A percentile compares a stretch with the other conserved stretches of the same genome.
phyloP scores from a whole-genome alignment of 179 eudicot species.

The Silene coronaria region DNA sequence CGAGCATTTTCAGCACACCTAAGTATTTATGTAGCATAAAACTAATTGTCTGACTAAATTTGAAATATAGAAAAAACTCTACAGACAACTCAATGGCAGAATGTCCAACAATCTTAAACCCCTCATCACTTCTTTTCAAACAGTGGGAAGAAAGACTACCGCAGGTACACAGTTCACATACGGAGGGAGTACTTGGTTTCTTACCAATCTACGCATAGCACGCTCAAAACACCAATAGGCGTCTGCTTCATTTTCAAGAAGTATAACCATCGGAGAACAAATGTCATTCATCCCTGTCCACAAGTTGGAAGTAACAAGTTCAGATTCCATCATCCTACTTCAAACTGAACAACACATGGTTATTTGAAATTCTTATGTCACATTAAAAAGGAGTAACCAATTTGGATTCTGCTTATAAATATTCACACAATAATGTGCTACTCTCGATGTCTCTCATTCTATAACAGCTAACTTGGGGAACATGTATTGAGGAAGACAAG shows the following conservation, averaged over 20 bases:
- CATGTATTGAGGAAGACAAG: constrained; percentile 6
- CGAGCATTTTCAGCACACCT: neutral
- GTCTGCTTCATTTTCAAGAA: constrained; percentile 49
- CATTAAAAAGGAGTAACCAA: neutral
- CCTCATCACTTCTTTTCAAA: neutral
- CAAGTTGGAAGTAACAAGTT: constrained; percentile 3
- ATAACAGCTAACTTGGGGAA: neutral
- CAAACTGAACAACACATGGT: neutral
- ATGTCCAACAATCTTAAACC: neutral
- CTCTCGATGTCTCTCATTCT: neutral
- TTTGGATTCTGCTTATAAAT: neutral
- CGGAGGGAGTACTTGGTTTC: neutral
- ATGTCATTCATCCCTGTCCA: constrained; percentile 47
- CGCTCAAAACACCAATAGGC: constrained; percentile 52
- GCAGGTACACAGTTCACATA: constrained; percentile 3
- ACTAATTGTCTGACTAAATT: neutral
- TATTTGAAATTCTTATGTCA: constrained; percentile 5
- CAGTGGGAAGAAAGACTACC: neutral
- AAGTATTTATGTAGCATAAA: neutral
- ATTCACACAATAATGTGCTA: neutral
- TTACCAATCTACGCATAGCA: constrained; percentile 52
- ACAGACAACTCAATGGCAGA: neutral
- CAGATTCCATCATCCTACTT: neutral
- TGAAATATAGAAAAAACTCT: neutral
- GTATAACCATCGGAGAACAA: constrained; percentile 45